phyloP scores from a whole-genome alignment of 1,284 basidiomycete species.

The Ganoderma boninense region DNA sequence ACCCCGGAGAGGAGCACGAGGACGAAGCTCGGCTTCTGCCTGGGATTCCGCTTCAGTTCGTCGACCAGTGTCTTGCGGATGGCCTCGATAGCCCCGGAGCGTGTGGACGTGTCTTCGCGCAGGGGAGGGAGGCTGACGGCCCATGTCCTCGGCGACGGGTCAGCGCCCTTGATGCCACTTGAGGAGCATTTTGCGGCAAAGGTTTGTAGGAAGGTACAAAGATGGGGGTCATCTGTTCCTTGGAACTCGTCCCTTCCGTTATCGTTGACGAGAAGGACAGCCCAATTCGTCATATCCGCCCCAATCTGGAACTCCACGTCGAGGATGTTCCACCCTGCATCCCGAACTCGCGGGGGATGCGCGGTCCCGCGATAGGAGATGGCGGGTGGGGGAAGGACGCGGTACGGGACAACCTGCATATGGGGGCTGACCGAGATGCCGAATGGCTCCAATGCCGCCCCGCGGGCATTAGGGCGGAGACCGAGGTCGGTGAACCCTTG shows the following conservation, averaged over 20 bases:
- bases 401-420: constrained; percentile 69
- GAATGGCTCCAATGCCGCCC: constrained; percentile 54
- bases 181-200: constrained; percentile 59
- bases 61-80: constrained; percentile 51
- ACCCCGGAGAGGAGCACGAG: constrained; percentile 68
- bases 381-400: constrained; percentile 65
- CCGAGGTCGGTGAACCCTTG: constrained; percentile 66
- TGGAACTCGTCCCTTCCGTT: constrained; percentile 44
- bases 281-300: constrained; percentile 60
- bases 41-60: constrained; percentile 33
- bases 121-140: constrained; percentile 39
- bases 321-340: constrained; percentile 78
- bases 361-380: constrained; percentile 57
- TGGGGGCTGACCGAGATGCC: constrained; percentile 59
- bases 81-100: constrained; percentile 48
- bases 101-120: constrained; percentile 48
- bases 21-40: constrained; percentile 59
- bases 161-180: constrained; percentile 61
- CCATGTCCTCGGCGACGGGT: constrained; percentile 48
- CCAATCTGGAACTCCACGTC: constrained; percentile 69
- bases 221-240: constrained; percentile 50
- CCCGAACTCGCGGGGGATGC: constrained; percentile 46
- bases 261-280: constrained; percentile 68
- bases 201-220: constrained; percentile 52
- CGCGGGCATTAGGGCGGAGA: constrained; percentile 45